These are phyloP conservation scores for Phytopythium litorale DNA, from an alignment of 352 stramenopile species.

Conservation along the genomic window DNA sequence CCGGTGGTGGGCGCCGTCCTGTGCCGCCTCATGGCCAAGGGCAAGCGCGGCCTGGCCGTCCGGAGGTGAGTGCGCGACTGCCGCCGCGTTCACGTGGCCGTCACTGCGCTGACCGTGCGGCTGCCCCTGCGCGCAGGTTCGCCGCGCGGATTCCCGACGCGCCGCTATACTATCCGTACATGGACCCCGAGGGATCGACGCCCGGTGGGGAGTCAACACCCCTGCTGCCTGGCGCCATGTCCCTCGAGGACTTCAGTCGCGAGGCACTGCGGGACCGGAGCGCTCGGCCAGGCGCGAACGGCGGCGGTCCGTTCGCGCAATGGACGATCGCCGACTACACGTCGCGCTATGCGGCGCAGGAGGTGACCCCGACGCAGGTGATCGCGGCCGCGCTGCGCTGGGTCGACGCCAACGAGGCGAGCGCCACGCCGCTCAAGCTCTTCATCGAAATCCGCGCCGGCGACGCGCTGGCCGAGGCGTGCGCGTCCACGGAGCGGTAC, in stretches of 20 bases:
- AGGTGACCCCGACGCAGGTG: slow-evolving; percentile 61
- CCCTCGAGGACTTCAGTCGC: slow-evolving; percentile 26
- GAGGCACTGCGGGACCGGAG: slow-evolving; percentile 10
- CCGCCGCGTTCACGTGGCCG: neutral
- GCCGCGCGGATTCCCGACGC: slow-evolving; percentile 59
- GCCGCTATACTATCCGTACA: slow-evolving; percentile 81
- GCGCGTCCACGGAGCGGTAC: slow-evolving; percentile 65
- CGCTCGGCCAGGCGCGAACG: neutral
- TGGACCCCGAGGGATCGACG: slow-evolving; percentile 36
- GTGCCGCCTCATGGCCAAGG: slow-evolving; percentile 38
- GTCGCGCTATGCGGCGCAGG: slow-evolving; percentile 33
- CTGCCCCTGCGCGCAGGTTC: slow-evolving; percentile 18
- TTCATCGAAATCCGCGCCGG: slow-evolving; percentile 76
- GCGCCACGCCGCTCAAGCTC: slow-evolving; percentile 51
- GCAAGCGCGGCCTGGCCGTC: slow-evolving; percentile 60
- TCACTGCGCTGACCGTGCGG: neutral
- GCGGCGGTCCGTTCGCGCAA: slow-evolving; percentile 38
- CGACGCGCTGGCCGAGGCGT: slow-evolving; percentile 62
- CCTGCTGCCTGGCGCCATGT: slow-evolving; percentile 7
- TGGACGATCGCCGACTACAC: slow-evolving; percentile 72
- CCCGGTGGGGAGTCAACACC: neutral
- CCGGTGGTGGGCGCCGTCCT: slow-evolving; percentile 50
- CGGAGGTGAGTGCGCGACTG: slow-evolving; percentile 23
- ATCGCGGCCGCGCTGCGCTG: slow-evolving; percentile 54
- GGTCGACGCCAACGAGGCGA: slow-evolving; percentile 47